Conservation (phyloP, 208 protist genomes). For the Leishmania tarentolae region DNA sequence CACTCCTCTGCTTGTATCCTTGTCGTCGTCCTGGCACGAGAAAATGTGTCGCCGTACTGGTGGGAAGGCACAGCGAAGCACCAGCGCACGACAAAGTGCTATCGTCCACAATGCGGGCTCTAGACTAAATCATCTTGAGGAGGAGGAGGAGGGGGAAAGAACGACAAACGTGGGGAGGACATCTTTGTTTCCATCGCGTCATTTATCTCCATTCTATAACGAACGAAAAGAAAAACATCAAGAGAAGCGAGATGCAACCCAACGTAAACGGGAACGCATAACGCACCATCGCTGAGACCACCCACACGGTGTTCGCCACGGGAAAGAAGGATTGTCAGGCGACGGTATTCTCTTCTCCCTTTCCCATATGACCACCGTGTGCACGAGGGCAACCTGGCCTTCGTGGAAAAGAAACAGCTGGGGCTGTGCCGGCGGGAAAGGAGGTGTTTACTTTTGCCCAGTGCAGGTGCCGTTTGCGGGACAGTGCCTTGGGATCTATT, state of each 20-base stretch:
- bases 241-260: background rate
- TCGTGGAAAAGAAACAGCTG: background rate
- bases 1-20: background rate
- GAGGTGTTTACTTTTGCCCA: background rate
- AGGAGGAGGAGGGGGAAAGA: background rate
- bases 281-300: background rate
- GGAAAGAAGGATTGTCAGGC: background rate
- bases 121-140: background rate
- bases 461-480: background rate
- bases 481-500: background rate
- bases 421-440: background rate
- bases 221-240: background rate
- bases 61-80: background rate
- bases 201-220: background rate
- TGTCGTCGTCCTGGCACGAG: background rate
- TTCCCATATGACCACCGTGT: background rate
- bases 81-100: background rate
- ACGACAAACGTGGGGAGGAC: background rate
- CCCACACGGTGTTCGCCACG: background rate
- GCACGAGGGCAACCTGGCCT: background rate
- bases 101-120: background rate
- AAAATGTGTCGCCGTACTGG: no score
- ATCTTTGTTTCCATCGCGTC: background rate
- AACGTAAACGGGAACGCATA: background rate
- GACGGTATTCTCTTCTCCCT: background rate